Evolutionary conservation across 805 yeast genomes (phyloP).

Genomic region (Pichia cabralensis): DNA sequence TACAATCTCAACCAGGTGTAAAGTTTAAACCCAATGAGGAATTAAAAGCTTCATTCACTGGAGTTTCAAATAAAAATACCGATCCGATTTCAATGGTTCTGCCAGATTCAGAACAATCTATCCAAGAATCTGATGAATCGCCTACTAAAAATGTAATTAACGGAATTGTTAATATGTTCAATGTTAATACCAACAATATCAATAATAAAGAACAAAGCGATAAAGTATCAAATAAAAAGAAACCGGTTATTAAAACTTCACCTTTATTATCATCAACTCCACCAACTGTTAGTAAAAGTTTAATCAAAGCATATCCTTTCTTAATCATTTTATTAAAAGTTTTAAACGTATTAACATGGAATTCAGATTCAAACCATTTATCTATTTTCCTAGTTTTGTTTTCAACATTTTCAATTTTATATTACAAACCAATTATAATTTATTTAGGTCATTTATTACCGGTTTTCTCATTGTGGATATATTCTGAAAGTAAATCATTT

Average conservation of each 20-base stretch:
- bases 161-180: constrained; percentile 3
- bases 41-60: constrained; percentile 32
- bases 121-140: background rate
- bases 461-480: constrained; percentile 50
- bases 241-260: constrained; percentile 42
- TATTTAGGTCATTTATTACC: constrained; percentile 75
- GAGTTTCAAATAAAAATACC: constrained; percentile 20
- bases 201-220: background rate
- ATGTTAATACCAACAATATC: background rate
- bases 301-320: constrained; percentile 79
- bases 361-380: constrained; percentile 68
- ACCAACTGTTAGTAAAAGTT: constrained; percentile 76
- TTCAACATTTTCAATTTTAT: constrained; percentile 52
- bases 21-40: constrained; percentile 25
- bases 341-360: constrained; percentile 80
- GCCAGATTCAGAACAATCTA: background rate
- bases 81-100: constrained; percentile 8
- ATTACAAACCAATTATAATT: constrained; percentile 68
- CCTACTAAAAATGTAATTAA: background rate
- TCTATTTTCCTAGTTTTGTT: constrained; percentile 39
- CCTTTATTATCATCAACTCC: constrained; percentile 86
- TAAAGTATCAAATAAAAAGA: background rate
- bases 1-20: constrained; percentile 16
- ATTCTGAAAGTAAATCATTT: constrained; percentile 46
- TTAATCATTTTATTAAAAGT: constrained; percentile 60